Evolutionary conservation across 345 rosid genomes (phyloP).

Genomic region (Corchorus capsularis): DNA sequence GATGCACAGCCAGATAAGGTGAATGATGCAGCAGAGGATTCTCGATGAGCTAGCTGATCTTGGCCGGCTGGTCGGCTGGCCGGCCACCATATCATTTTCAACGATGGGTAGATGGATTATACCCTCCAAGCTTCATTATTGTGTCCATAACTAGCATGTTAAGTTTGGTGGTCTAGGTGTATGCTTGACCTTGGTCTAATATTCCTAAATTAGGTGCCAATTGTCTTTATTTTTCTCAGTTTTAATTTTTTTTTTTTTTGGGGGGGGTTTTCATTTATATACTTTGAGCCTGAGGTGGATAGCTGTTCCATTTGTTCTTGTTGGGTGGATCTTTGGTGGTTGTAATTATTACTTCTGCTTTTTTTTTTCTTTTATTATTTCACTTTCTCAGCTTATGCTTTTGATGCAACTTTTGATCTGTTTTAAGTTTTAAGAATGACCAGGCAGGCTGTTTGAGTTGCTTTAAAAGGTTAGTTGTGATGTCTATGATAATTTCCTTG

Average conservation of each 20-base stretch:
- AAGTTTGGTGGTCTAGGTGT: constrained; percentile 15
- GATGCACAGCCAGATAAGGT: constrained; percentile 34
- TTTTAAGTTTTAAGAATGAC: constrained; percentile 17
- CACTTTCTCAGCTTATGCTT: constrained; percentile 35
- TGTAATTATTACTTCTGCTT: constrained; percentile 48
- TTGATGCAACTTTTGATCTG: constrained; percentile 44
- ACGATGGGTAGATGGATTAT: constrained; percentile 20
- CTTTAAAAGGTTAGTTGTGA: constrained; percentile 29
- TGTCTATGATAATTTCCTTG: constrained; percentile 6
- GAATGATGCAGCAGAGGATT: constrained; percentile 24
- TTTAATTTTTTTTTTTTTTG: not conserved
- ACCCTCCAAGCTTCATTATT: constrained; percentile 12
- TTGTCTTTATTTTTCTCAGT: constrained; percentile 10
- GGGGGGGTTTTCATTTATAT: constrained; percentile 14
- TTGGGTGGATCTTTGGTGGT: constrained; percentile 44
- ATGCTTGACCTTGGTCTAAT: constrained; percentile 30
- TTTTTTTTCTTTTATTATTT: not conserved
- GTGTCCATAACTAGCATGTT: constrained; percentile 26
- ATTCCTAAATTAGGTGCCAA: constrained; percentile 29
- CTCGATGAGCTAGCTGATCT: constrained; percentile 31
- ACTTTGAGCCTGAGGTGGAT: constrained; percentile 34
- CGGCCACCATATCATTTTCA: not conserved
- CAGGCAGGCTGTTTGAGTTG: constrained; percentile 29
- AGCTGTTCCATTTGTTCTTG: constrained; percentile 38
- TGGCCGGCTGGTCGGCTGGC: too few species aligned